Percentiles rank a stretch among this genome's conserved stretches.
phyloP scores from a whole-genome alignment of 257 asterid genomes.

The Gardenia jasminoides region DNA sequence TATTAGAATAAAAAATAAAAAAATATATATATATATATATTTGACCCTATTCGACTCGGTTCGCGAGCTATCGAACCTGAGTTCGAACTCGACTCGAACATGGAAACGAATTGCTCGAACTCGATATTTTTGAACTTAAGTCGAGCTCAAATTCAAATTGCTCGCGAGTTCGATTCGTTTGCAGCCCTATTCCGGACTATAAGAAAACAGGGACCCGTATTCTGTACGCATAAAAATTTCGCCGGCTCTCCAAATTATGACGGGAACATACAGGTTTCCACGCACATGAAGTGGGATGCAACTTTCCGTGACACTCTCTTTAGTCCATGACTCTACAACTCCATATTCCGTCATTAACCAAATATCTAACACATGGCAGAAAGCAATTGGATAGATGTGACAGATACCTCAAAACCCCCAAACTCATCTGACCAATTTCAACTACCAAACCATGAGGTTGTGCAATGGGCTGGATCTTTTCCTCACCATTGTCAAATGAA shows the following conservation, averaged over 20 bases:
- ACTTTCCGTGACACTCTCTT: background rate
- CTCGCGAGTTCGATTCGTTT: too few species aligned
- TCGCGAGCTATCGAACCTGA: too few species aligned
- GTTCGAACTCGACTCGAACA: too few species aligned
- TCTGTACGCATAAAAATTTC: background rate
- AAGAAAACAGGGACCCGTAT: background rate
- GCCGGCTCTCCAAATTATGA: background rate
- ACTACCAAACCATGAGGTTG: too few species aligned
- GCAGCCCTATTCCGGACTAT: background rate
- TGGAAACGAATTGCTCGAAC: too few species aligned
- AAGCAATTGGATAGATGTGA: background rate
- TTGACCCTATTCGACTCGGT: too few species aligned
- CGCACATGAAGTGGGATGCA: background rate
- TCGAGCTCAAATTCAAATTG: too few species aligned
- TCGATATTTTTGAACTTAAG: too few species aligned
- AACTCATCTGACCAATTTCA: background rate
- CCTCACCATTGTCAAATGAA: too few species aligned
- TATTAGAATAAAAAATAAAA: too few species aligned
- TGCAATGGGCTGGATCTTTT: too few species aligned
- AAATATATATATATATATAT: too few species aligned
- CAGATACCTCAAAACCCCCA: slow-evolving; percentile 2
- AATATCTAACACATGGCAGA: background rate
- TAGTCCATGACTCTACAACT: background rate
- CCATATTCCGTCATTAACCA: slow-evolving; percentile 7
- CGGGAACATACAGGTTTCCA: background rate